Evolutionary conservation across 768 basidiomycete species (phyloP).

Genomic region (Phallus indusiatus): DNA sequence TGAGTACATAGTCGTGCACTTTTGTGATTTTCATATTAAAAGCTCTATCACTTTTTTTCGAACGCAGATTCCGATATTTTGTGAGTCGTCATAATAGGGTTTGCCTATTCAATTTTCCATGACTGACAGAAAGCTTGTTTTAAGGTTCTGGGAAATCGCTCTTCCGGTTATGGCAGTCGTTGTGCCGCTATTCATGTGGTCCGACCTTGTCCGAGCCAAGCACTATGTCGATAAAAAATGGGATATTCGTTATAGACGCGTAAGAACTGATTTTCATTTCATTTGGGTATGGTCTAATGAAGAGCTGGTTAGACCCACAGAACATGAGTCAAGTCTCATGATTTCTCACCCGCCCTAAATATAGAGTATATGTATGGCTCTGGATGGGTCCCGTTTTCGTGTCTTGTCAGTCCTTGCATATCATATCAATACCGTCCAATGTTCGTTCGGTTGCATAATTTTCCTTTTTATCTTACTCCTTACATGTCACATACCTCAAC

Average conservation of each 20-base stretch:
- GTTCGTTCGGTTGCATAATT: too few species aligned
- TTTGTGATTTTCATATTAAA: conserved; percentile 13
- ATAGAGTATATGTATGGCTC: too few species aligned
- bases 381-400: too few species aligned
- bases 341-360: too few species aligned
- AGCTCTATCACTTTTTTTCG: not conserved
- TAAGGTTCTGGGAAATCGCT: conserved; percentile 62
- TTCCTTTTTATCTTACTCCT: too few species aligned
- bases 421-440: too few species aligned
- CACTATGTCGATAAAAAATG: conserved; percentile 37
- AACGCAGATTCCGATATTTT: not conserved
- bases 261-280: not conserved
- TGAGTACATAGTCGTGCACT: not conserved
- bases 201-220: conserved; percentile 37
- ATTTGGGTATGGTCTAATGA: not conserved
- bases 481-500: too few species aligned
- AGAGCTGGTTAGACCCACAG: not conserved
- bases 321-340: too few species aligned
- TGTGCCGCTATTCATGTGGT: conserved; percentile 41
- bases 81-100: not conserved
- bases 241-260: not conserved
- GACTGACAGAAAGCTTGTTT: not conserved
- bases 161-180: conserved; percentile 48
- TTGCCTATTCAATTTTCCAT: not conserved
- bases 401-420: too few species aligned